phyloP scores from a whole-genome alignment of 345 rosid species.

The Draba incana region DNA sequence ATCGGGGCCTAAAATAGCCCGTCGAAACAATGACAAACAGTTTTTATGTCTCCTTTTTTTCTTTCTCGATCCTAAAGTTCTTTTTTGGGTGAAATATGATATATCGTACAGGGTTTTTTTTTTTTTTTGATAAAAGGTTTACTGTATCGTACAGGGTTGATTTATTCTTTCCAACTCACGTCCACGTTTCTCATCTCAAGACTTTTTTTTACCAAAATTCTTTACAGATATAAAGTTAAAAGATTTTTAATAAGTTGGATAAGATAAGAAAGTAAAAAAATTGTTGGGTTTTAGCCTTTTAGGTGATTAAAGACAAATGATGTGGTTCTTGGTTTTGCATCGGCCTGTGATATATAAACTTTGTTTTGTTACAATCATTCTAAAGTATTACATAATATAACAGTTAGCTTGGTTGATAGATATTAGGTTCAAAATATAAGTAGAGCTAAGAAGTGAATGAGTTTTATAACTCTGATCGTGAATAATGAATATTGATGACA shows the following conservation, averaged over 20 bases:
- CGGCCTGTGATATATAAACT: neutral
- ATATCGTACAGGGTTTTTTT: slow-evolving; percentile 5
- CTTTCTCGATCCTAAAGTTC: slow-evolving; percentile 10
- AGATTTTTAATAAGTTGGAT: slow-evolving; percentile 17
- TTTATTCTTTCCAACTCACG: slow-evolving; percentile 36
- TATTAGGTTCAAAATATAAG: too few relatives aligned
- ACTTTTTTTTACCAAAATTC: slow-evolving; percentile 17
- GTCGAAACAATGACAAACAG: neutral
- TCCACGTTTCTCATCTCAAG: slow-evolving; percentile 33
- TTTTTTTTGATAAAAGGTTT: neutral
- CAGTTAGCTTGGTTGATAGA: too few relatives aligned
- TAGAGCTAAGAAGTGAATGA: too few relatives aligned
- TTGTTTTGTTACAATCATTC: neutral
- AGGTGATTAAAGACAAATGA: slow-evolving; percentile 22
- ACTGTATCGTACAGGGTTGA: neutral
- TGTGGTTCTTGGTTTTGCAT: slow-evolving; percentile 14
- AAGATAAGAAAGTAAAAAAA: slow-evolving; percentile 24
- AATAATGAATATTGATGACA: too few relatives aligned
- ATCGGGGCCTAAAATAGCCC: neutral
- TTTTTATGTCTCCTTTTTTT: neutral
- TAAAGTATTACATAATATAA: too few relatives aligned
- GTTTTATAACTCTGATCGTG: too few relatives aligned
- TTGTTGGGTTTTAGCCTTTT: slow-evolving; percentile 15
- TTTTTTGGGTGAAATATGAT: neutral
- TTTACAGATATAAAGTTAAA: slow-evolving; percentile 36